Conservation (phyloP, 1,284 basidiomycete genomes). For the Ceratobasidium sp. region DNA sequence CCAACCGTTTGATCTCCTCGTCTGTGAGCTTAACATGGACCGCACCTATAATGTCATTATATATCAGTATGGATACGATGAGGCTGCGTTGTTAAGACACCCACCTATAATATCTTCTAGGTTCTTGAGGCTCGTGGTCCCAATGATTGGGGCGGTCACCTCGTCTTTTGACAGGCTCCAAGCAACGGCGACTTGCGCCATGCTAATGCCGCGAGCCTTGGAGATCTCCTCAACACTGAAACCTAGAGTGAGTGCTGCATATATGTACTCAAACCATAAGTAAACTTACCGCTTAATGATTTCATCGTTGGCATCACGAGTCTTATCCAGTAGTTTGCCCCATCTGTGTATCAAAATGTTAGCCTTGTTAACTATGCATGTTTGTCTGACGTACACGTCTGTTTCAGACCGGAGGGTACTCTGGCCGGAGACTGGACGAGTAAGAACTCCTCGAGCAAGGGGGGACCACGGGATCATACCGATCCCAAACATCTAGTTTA, state of each 20-base stretch:
- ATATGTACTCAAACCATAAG: not conserved
- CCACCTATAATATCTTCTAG: slow-evolving; percentile 59
- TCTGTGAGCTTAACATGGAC: slow-evolving; percentile 51
- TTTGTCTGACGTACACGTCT: slow-evolving; percentile 52
- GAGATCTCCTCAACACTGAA: slow-evolving; percentile 46
- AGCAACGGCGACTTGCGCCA: slow-evolving; percentile 22
- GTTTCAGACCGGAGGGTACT: slow-evolving; percentile 54
- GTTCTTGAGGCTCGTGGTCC: slow-evolving; percentile 63
- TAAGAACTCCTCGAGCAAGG: slow-evolving; percentile 61
- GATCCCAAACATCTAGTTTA: slow-evolving; percentile 52
- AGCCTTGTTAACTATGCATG: not conserved
- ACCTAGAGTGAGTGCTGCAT: not conserved
- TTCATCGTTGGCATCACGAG: slow-evolving; percentile 36
- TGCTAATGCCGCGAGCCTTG: slow-evolving; percentile 42
- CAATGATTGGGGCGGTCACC: slow-evolving; percentile 67
- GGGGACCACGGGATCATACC: slow-evolving; percentile 64
- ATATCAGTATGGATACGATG: not conserved
- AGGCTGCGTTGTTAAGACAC: not conserved
- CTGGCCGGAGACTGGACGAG: slow-evolving; percentile 55
- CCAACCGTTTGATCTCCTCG: slow-evolving; percentile 56
- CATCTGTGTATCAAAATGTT: slow-evolving; percentile 8
- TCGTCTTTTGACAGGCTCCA: slow-evolving; percentile 36
- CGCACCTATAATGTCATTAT: slow-evolving; percentile 44
- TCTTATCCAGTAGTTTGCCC: not conserved
- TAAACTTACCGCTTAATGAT: slow-evolving; percentile 50